Percentiles rank a stretch among this genome's conserved stretches.
These are phyloP conservation scores for Candida odintsovae DNA, from an alignment of 805 yeast species.

Conservation along the genomic window DNA sequence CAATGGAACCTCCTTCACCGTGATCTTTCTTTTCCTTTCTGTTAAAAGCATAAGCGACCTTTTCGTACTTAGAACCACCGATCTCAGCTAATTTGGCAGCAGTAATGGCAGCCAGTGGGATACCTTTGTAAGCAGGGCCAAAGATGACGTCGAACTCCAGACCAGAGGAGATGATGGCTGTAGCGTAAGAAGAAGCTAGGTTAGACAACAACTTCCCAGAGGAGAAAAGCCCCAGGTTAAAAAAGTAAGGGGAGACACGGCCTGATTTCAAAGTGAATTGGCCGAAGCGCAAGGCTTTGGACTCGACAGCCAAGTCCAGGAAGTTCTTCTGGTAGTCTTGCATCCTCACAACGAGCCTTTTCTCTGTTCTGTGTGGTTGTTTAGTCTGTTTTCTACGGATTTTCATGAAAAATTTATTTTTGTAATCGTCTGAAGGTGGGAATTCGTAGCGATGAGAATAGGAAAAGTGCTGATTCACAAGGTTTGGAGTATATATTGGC, in stretches of 20 bases:
- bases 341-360: constrained; percentile 6
- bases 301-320: constrained; percentile 75
- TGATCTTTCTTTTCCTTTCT: constrained; percentile 96
- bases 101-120: constrained; percentile 90
- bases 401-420: neutral
- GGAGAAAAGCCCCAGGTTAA: constrained; percentile 86
- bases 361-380: neutral
- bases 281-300: constrained; percentile 83
- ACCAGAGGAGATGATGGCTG: constrained; percentile 75
- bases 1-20: constrained; percentile 96
- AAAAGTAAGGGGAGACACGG: constrained; percentile 91
- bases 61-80: constrained; percentile 70
- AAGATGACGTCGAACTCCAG: constrained; percentile 84
- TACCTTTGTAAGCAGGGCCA: constrained; percentile 98
- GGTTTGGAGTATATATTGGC: too few species aligned
- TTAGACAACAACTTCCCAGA: constrained; percentile 75
- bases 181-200: constrained; percentile 84
- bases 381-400: neutral
- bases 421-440: neutral
- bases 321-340: constrained; percentile 58
- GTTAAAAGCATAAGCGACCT: constrained; percentile 86
- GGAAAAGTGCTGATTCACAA: neutral
- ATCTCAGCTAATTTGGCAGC: constrained; percentile 89
- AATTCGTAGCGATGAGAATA: neutral
- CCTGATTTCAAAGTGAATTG: constrained; percentile 88